These are phyloP conservation scores for Curvularia sp. DNA, from an alignment of 2,329 filamentous ascomycete species.

Conservation along the genomic window DNA sequence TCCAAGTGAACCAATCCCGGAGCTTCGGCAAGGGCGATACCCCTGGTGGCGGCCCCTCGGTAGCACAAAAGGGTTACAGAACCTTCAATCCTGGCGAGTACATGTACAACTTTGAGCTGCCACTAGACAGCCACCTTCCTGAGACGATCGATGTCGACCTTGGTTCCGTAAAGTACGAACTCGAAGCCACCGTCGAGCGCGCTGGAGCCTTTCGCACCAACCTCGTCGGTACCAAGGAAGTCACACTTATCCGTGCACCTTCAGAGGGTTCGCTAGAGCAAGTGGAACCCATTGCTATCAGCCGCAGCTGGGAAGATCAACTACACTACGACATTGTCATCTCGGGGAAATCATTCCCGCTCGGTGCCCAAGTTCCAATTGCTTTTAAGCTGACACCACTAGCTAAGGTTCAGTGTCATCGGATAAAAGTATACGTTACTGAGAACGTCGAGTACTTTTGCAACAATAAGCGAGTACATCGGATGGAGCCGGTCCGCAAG, in stretches of 20 bases:
- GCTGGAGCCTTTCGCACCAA: conserved; percentile 91
- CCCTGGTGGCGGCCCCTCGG: conserved; percentile 60
- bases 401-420: conserved; percentile 91
- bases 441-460: conserved; percentile 93
- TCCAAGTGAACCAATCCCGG: conserved; percentile 81
- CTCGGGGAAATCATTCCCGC: conserved; percentile 91
- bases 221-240: conserved; percentile 80
- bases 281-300: conserved; percentile 92
- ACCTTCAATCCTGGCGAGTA: conserved; percentile 81
- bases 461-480: conserved; percentile 81
- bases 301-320: conserved; percentile 92
- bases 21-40: conserved; percentile 84
- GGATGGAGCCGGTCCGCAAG: conserved; percentile 83
- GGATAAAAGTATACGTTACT: conserved; percentile 89
- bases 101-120: conserved; percentile 81
- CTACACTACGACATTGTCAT: conserved; percentile 96
- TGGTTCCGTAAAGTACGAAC: conserved; percentile 84
- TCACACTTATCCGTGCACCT: conserved; percentile 82
- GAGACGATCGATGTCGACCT: conserved; percentile 89
- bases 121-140: conserved; percentile 76
- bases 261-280: conserved; percentile 88
- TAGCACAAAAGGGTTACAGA: conserved; percentile 82
- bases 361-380: conserved; percentile 87
- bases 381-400: conserved; percentile 92
- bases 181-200: conserved; percentile 84